Evolutionary conservation across 139 green algal species (phyloP).

Genomic region (Tetradesmus lagerheimii): DNA sequence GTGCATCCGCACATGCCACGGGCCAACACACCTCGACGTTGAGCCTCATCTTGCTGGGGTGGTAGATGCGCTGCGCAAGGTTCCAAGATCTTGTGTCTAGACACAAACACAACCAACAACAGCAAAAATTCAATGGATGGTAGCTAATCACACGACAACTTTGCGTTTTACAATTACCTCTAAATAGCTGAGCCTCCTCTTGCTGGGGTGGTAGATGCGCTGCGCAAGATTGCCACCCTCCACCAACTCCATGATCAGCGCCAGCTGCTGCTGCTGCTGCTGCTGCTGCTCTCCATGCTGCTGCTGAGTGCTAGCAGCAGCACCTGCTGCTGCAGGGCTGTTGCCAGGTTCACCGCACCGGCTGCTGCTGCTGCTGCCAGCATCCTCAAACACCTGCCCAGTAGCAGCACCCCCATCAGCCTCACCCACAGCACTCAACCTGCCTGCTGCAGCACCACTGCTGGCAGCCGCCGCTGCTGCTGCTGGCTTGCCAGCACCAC

Average conservation of each 20-base stretch:
- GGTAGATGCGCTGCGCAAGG: slow-evolving; percentile 79
- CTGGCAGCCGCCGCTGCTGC: slow-evolving; percentile 31
- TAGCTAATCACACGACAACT: slow-evolving; percentile 36
- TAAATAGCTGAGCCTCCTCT: slow-evolving; percentile 68
- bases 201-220: slow-evolving; percentile 77
- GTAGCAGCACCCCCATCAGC: background rate
- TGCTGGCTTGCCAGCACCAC: background rate
- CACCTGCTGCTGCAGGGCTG: background rate
- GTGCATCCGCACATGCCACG: no score
- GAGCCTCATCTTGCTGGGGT: no score
- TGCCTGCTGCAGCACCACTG: background rate
- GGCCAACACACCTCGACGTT: no score
- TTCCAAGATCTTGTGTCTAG: slow-evolving; percentile 48
- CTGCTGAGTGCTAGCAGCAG: background rate
- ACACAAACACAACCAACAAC: no score
- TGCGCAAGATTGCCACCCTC: slow-evolving; percentile 78
- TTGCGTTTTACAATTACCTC: no score
- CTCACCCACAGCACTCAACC: background rate
- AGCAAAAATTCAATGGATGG: background rate
- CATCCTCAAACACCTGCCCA: background rate
- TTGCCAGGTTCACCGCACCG: no score
- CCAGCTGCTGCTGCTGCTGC: slow-evolving; percentile 58
- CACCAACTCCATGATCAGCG: slow-evolving; percentile 89
- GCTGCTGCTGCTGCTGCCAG: background rate
- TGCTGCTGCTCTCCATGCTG: slow-evolving; percentile 18